Percentiles rank a stretch among this genome's conserved stretches.
Evolutionary conservation across 2,329 filamentous ascomycete species (phyloP).

Genomic region (Gaeumannomyces sp.): DNA sequence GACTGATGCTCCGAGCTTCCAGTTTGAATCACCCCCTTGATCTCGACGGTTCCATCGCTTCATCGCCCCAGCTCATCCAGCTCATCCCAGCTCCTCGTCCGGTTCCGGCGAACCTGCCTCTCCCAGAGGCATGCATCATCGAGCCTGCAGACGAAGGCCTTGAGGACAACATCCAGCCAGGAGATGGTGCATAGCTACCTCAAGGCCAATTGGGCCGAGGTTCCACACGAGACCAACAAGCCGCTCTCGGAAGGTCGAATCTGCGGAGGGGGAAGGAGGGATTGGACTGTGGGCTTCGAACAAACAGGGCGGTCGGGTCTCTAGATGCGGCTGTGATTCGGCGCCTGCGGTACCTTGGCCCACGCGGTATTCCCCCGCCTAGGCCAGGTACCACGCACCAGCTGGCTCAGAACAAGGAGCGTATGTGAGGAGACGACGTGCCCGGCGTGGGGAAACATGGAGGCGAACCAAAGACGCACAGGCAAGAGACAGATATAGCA

Average conservation of each 20-base stretch:
- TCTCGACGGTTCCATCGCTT: not conserved
- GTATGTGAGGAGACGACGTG: not conserved
- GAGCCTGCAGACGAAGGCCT: not conserved
- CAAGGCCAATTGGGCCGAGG: not conserved
- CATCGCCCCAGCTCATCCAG: too few relatives aligned
- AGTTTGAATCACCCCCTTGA: not conserved
- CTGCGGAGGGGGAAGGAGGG: not conserved
- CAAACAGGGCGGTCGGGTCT: not conserved
- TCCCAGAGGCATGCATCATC: not conserved
- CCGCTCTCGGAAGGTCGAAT: not conserved
- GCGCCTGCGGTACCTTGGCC: not conserved
- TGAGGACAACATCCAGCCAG: not conserved
- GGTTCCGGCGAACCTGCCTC: not conserved
- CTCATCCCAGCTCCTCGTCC: not conserved
- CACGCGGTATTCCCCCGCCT: not conserved
- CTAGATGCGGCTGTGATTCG: not conserved
- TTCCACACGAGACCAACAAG: not conserved
- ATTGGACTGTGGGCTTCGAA: not conserved
- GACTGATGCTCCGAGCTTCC: not conserved
- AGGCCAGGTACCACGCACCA: not conserved
- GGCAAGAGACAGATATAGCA: not conserved
- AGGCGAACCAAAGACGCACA: not conserved
- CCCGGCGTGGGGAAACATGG: not conserved
- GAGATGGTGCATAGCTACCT: not conserved
- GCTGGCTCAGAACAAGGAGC: too few relatives aligned